Base-by-base conservation (phyloP, 345 rosid species). In the Syzygium aromaticum region DNA sequence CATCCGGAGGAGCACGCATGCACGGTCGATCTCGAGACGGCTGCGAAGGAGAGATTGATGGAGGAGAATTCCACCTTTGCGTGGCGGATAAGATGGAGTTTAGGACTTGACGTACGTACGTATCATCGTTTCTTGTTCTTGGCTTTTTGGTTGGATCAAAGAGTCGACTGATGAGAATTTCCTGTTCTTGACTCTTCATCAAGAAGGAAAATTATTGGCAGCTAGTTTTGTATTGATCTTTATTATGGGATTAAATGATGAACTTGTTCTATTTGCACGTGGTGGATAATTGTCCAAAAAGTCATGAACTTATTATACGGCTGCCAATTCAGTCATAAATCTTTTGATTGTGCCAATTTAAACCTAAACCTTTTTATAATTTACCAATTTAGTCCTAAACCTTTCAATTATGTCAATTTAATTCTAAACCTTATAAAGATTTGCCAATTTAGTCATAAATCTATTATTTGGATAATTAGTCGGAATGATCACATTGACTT, bases 1-100 rank as follows among this genome's bases (percentile, higher is more conserved):
- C 95, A 95, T 91, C 91, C 96, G 3, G 95, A 96, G 91, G 89
- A 91, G 51, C 98, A 95, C 7, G 92, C 90, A 5, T 95, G 98
- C 54, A 85, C 67, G 5, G 95, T 91, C n/a, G 97, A 95, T 93
- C 95, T 93, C 94, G 95, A 95, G 95, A 91, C 78, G 14, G 82
- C 86, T 2, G 96, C 93, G 4, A 92, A 96, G 6, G 89, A 92
- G 0, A 92, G 93, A 1, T 92, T 94, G 86, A 96, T 95, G 5
- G 93, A 92, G 92, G 94, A 95, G 2, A 96, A 95, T 89, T 8
- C 46, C 99, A 97, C 5, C 88, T 93, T 8, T 90, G 94, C n/a
- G 92, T 92, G 88, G 97, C 94, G 82, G 94, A 95, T 64, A 94
- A 93, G 87, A 85, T 94, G 84, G 93, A 92, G 67, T 56, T 30